A percentile compares a stretch with the other conserved stretches of the same genome.
Evolutionary conservation across 2,329 filamentous ascomycete genomes (phyloP).

Genomic region (Pezicula carpinea): DNA sequence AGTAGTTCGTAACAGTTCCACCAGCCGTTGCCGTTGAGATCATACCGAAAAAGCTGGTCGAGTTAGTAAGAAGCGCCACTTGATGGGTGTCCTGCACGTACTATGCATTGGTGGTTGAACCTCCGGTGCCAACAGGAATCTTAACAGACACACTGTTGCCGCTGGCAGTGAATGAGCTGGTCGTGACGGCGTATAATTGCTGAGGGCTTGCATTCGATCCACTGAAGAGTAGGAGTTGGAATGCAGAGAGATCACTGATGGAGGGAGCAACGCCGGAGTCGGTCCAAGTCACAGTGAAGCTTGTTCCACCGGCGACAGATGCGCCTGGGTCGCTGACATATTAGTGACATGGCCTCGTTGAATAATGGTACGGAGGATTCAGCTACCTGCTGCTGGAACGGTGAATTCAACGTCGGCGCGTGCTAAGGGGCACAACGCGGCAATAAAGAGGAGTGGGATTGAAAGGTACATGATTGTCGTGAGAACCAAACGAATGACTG

Average conservation of each 20-base stretch:
- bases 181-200: conserved; percentile 41
- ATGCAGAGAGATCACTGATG: conserved; percentile 46
- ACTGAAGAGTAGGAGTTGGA: conserved; percentile 54
- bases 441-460: neutral
- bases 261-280: conserved; percentile 47
- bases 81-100: conserved; percentile 10
- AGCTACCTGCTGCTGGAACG: conserved; percentile 37
- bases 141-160: conserved; percentile 20
- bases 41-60: conserved; percentile 55
- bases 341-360: conserved; percentile 41
- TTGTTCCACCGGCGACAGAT: conserved; percentile 41
- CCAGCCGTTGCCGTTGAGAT: conserved; percentile 48
- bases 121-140: conserved; percentile 22
- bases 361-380: neutral
- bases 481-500: too few species aligned
- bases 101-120: conserved; percentile 27
- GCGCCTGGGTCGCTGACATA: conserved; percentile 45
- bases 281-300: conserved; percentile 51
- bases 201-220: conserved; percentile 47
- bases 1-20: conserved; percentile 54
- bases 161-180: conserved; percentile 15
- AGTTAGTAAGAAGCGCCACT: neutral
- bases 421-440: conserved; percentile 4
- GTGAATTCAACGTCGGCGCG: conserved; percentile 37
- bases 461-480: too few species aligned